Conservation (phyloP, 192 early-diverging fungal species). For the Cladochytrium replicatum region DNA sequence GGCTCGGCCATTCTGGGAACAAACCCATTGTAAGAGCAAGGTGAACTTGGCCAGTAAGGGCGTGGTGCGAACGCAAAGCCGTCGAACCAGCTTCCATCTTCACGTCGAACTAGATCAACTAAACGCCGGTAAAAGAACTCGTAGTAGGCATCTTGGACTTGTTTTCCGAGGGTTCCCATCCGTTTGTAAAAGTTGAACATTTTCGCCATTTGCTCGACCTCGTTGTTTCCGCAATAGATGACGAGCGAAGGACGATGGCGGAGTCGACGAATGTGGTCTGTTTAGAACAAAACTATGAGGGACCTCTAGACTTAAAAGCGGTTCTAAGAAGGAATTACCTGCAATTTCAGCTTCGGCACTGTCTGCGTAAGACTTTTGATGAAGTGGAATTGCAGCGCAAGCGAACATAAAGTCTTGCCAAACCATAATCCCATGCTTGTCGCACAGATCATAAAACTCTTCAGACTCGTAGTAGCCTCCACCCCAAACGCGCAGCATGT, state of each 20-base stretch:
- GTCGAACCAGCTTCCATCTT: no score
- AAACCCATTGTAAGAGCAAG: no score
- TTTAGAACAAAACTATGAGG: no score
- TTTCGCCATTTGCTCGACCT: slow-evolving; percentile 37
- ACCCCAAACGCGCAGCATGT: slow-evolving; percentile 55
- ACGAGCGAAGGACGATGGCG: slow-evolving; percentile 34
- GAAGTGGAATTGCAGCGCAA: slow-evolving; percentile 37
- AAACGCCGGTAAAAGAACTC: no score
- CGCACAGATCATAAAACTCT: slow-evolving; percentile 40
- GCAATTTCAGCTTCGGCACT: slow-evolving; percentile 34
- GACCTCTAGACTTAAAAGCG: no score
- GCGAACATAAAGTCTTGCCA: slow-evolving; percentile 64
- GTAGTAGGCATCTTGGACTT: no score
- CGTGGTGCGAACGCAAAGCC: no score
- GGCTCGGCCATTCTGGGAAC: no score
- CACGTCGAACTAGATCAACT: no score
- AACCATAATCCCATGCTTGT: slow-evolving; percentile 44
- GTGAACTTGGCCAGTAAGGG: slow-evolving; percentile 18
- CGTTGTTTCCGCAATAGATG: slow-evolving; percentile 51
- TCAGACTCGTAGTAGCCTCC: slow-evolving; percentile 38
- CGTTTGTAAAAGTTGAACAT: no score
- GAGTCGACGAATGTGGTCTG: slow-evolving; percentile 28
- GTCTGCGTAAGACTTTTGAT: slow-evolving; percentile 29
- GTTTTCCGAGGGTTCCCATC: slow-evolving; percentile 16
- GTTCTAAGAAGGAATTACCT: no score